Base-by-base conservation (phyloP, 2,329 filamentous ascomycete genomes). In the Coniochaeta sp. region DNA sequence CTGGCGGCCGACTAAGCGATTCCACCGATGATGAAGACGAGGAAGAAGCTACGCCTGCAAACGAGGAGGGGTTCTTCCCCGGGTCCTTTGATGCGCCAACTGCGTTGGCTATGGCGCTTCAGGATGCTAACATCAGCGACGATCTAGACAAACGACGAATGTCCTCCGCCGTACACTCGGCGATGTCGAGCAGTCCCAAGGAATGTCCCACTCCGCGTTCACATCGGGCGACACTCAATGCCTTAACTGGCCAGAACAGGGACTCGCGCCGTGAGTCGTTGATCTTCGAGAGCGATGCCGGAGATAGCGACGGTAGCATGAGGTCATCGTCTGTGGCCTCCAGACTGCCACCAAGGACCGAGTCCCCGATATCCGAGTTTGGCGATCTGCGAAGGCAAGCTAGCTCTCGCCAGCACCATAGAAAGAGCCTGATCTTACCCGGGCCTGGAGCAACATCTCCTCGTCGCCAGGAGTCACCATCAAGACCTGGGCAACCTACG, bases 151-250 rank as follows among this genome's bases (percentile, higher is more conserved):
- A 70, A 55, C 72, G 73, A 50, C 68, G 77, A 55, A 64, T 74
- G 22, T 87, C 88, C 58, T 86, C 89, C 62, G 76, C 88, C 63
- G 78, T 89, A 26, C 85, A 86, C 31, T 96, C 92, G 1, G 93
- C 90, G 1, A 83, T 90, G 64, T 96, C 95, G 3, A 95, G 86
- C 71, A 99, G 95, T 70, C 95, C 95, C 0, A 87, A 87, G 71
- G 93, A 96, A 73, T 95, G 91, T 63, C 90, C 90, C 12, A 99
- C 95, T 3, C 95, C 95, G 12, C 88, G 91, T 64, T 98, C 93
- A 0, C 88, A 93, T 67, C 86, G 84, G 54, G 85, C 84, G 31
- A 76, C 79, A 9, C 69, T 79, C 58, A 84, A 82, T 63, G 83
- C 78, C 64, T 75, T 88, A 17, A 74, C 88, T 5, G 79, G 81